Evolutionary conservation across 108 stramenopile species (phyloP), one percentile per base, ranked within the genome.

Genomic region (Cyclotella distinguenda): DNA sequence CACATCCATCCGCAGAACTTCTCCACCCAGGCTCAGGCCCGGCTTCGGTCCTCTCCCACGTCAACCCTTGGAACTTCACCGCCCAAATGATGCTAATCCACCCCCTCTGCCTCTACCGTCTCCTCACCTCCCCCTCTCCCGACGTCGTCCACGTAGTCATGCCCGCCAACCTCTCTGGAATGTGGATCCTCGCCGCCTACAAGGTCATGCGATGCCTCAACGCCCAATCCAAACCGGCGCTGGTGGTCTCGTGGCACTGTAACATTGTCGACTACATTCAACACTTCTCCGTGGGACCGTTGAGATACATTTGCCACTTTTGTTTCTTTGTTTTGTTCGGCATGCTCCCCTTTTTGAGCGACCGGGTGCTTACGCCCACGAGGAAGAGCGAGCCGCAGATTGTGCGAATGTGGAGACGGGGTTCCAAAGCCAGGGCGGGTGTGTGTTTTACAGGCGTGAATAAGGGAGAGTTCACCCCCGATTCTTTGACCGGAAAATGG

Each of bases 51-150:
- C 59, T 79, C 28, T 66, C 72, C 9, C 72, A 74, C 60, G 64
- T 65, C 26, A 82, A 82, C 50, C 81, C 81, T 27, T 82, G 70
- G 72, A 82, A 82, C 52, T 82, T 76, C 33, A 82, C 81, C 19
- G 73, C 81, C 3, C 50, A 31, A 30, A 82, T 82, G 81, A 79
- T 82, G 78, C 42, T 78, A n/a, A 53, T 82, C 26, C 31, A 66
- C 30, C 81, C 81, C 0, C 27, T 36, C 3, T 54, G 66, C 39
- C 49, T 82, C 7, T 27, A 61, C 10, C 16, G 59, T 1, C 38
- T 82, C 6, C 68, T 82, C 28, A 46, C 63, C 12, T 61, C 68
- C 4, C 40, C 59, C 19, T 59, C 38, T 12, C 75, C 75, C 30
- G 81, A 82, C 54, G 70, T 75, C 9, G 74, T 82, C 6, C 81